These are phyloP conservation scores for California macrophylla DNA, from an alignment of 441 rosid species.

Conservation along the genomic window DNA sequence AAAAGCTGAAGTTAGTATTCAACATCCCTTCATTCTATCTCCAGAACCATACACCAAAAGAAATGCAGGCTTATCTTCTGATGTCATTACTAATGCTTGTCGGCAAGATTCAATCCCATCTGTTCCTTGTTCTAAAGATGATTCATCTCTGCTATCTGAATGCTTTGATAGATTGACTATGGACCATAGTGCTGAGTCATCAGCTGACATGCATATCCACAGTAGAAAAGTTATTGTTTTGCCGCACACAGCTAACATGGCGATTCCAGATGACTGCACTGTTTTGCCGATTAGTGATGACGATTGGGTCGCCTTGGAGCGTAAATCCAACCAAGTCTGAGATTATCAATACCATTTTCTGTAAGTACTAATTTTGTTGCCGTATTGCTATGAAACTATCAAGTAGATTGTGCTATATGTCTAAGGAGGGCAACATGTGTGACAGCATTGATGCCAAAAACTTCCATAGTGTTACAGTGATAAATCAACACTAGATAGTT, in stretches of 20 bases:
- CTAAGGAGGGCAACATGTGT: too few species aligned
- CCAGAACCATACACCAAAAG: slow-evolving; percentile 16
- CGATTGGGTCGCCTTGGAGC: slow-evolving; percentile 35
- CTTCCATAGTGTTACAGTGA: too few species aligned
- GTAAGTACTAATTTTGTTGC: neutral
- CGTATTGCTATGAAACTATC: neutral
- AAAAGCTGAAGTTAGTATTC: neutral
- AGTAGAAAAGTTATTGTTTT: slow-evolving; percentile 23
- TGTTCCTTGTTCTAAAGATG: slow-evolving; percentile 9
- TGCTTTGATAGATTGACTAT: neutral
- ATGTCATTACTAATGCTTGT: neutral
- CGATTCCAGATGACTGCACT: slow-evolving; percentile 20
- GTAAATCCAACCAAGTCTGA: slow-evolving; percentile 2
- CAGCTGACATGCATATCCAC: slow-evolving; percentile 11
- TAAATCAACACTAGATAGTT: too few species aligned
- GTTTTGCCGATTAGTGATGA: slow-evolving; percentile 27
- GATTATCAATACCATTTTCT: neutral
- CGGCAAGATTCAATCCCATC: slow-evolving; percentile 7
- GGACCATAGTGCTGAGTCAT: neutral
- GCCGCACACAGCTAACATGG: slow-evolving; percentile 20
- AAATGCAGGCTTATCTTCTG: neutral
- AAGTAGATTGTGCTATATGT: too few species aligned
- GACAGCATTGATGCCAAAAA: too few species aligned
- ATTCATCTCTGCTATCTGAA: slow-evolving; percentile 7
- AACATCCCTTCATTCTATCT: neutral